Evolutionary conservation across 257 asterid genomes (phyloP), one percentile per base, ranked within the genome.

Genomic region (Linaria vulgaris): DNA sequence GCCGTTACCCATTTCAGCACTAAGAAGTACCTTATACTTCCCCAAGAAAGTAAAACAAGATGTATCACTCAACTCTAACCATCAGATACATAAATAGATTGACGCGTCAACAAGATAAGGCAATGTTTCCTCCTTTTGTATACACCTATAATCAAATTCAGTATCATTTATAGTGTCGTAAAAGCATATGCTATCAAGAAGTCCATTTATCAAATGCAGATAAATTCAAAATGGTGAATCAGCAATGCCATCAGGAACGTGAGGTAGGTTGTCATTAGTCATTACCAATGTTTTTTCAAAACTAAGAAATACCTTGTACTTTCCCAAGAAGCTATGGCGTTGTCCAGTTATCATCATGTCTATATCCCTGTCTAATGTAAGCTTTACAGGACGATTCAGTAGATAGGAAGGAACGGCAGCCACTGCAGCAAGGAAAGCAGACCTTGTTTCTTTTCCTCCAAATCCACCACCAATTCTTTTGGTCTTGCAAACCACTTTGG

Each of bases 381-480:
- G 55, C 81, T 89, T 92, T 69, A 92, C 97, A 44, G 97, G 99
- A 64, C 91, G 75, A 67, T 92, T 86, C 65, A 92, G 77, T 63
- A 89, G 61, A 75, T 85, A 92, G n/a, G 99, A 87, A 44, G 99
- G 97, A 70, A 89, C 69, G 20, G 99, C 85, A 21, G 84, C 96
- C 56, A 56, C 89, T 19, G 91, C 96, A 69, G 97, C 95, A 78
- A 92, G 23, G 43, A 79, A 62, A 73, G 88, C 96, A 45, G 97
- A 85, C 64, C 97, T 85, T 48, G 97, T 92, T 71, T 92, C 99
- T 82, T 92, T 92, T 62, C 99, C 99, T 66, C 99, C 99, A 72
- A 92, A 92, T 52, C 97, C 99, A 79, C 99, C 99, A 20, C 97
- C 99, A 56, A 92, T 83, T 82, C 99, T 78, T 85, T 92, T 92